Evolutionary conservation across 129 eudicot genomes (phyloP), one percentile per base, ranked within the genome.

Genomic region (Lactuca sativa): DNA sequence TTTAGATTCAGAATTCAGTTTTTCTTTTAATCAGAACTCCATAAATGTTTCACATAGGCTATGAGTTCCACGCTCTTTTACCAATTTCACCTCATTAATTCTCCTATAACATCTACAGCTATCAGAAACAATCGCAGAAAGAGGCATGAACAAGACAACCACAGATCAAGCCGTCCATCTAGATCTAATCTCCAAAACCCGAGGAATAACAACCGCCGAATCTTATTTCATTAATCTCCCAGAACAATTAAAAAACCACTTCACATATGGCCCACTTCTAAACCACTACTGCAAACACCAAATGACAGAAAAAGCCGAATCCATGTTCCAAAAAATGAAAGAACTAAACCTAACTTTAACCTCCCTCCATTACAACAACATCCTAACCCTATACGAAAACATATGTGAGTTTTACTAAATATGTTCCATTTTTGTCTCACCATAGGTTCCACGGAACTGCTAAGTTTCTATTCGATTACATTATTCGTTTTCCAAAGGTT

Each of bases 111-210:
- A 60, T 51, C 37, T 80, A 57, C 85, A 95, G 99, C 87, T 95
- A 31, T 90, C 97, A n/a, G 99, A 95, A 75, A 81, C 83, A 21
- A 87, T 90, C 96, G 86, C 84, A 63, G 85, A 81, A 70, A 95
- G 97, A 82, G 99, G 99, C 17, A 82, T 87, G 83, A 95, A 90
- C 83, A 90, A 90, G 83, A 95, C 97, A 1, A 78, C 80, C 18
- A 78, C 96, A 65, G 99, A 95, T 72, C 90, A 95, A 83, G 97
- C 99, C 51, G 87, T 90, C 44, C 99, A 90, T 81, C 73, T 95
- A 5, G 99, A 95, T 80, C 87, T 95, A 33, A 62, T 95, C 78
- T 93, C 91, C 69, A 95, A 95, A 78, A 33, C 80, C 57, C 78
- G 79, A 70, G 97, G 95, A 14, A 77, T 87, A 56, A 48, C 69